Evolutionary conservation across 225 moss, liverwort and hornwort genomes (phyloP).

Genomic region (Pleurozium schreberi): DNA sequence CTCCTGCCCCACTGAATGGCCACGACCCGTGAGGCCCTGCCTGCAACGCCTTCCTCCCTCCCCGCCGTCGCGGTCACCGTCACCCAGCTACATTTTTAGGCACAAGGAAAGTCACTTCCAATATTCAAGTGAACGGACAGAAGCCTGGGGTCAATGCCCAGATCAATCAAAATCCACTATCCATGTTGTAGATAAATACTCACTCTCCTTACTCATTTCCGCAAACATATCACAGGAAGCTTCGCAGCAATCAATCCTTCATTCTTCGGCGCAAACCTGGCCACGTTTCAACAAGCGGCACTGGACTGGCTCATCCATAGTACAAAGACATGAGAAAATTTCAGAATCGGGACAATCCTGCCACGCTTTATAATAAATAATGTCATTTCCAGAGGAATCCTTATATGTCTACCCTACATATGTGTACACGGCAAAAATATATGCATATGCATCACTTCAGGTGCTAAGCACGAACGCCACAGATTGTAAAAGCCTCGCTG

Average conservation of each 20-base stretch:
- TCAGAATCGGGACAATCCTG: not conserved
- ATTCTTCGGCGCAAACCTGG: not conserved
- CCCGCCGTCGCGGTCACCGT: not conserved
- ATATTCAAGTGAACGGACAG: not conserved
- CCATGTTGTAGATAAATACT: not conserved
- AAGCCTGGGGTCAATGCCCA: not conserved
- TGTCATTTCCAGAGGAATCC: not conserved
- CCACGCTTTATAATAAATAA: not conserved
- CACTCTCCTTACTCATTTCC: not conserved
- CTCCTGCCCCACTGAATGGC: not conserved
- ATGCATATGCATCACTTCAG: not conserved
- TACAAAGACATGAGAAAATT: not conserved
- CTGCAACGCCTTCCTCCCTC: not conserved
- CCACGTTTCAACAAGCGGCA: not conserved
- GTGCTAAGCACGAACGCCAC: not conserved
- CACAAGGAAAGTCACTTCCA: not conserved
- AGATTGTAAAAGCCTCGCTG: not conserved
- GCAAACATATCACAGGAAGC: not conserved
- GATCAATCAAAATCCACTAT: not conserved
- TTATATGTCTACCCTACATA: not conserved
- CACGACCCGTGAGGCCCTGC: not conserved
- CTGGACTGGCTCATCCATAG: not conserved
- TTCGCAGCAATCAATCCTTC: not conserved
- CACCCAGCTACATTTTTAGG: not conserved
- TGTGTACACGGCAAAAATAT: not conserved